A percentile compares a stretch with the other conserved stretches of the same genome.
Conservation (phyloP, 805 yeast species). For the Cyberlindnera maritima region DNA sequence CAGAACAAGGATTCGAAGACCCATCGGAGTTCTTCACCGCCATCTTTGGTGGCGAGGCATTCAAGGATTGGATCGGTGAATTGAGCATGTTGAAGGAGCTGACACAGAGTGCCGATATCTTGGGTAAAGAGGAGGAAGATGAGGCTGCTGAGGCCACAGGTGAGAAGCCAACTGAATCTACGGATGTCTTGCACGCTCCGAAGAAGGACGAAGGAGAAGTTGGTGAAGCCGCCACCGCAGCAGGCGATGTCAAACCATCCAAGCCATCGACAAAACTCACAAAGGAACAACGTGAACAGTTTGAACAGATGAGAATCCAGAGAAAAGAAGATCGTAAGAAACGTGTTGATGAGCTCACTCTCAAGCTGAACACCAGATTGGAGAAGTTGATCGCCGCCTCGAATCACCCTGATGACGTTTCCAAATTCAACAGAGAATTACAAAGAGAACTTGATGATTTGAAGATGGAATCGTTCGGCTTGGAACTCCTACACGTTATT, state of each 20-base stretch:
- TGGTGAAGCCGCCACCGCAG: background rate
- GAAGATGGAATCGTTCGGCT: conserved; percentile 93
- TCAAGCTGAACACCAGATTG: conserved; percentile 46
- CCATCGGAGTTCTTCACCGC: conserved; percentile 80
- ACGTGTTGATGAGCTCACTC: conserved; percentile 49
- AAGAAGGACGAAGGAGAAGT: conserved; percentile 1
- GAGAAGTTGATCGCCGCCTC: conserved; percentile 43
- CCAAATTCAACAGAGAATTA: conserved; percentile 49
- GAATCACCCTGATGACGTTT: conserved; percentile 45
- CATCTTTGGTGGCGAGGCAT: conserved; percentile 84
- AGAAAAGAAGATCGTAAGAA: conserved; percentile 47
- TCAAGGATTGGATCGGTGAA: conserved; percentile 78
- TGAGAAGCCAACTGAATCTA: conserved; percentile 3
- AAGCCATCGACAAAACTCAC: conserved; percentile 23
- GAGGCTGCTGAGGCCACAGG: conserved; percentile 16
- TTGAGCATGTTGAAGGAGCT: conserved; percentile 64
- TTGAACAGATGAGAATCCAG: conserved; percentile 50
- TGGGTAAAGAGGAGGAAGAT: conserved; percentile 28
- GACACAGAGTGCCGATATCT: conserved; percentile 51
- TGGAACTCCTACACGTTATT: conserved; percentile 79
- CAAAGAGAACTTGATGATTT: conserved; percentile 69
- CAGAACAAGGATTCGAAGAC: conserved; percentile 75
- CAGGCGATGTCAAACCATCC: background rate
- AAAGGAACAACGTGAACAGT: conserved; percentile 47
- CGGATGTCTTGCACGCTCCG: conserved; percentile 13